Percentiles rank a stretch among this genome's conserved stretches.
These are phyloP conservation scores for Emydomyces testavorans DNA, from an alignment of 2,329 filamentous ascomycete genomes.

Conservation along the genomic window DNA sequence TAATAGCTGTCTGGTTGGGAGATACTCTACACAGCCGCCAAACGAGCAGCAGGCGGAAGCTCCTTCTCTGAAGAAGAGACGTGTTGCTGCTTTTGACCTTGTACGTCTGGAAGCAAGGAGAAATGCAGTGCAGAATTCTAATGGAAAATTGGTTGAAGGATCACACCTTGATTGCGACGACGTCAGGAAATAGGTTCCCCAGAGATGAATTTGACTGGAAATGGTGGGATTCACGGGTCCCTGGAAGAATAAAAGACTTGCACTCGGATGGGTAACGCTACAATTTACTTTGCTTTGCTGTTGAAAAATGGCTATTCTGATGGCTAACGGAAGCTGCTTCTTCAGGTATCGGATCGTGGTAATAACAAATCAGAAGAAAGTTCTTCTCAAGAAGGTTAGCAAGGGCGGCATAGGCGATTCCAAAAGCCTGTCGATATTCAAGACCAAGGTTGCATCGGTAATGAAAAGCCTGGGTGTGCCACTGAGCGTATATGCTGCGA, in stretches of 20 bases:
- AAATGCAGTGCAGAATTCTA: neutral
- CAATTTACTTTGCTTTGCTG: neutral
- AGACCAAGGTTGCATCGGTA: constrained; percentile 61
- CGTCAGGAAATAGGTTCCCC: constrained; percentile 69
- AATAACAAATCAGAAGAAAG: constrained; percentile 78
- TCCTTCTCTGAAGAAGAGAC: constrained; percentile 16
- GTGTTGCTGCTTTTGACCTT: constrained; percentile 39
- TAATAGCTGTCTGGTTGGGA: constrained; percentile 64
- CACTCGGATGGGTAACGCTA: constrained; percentile 53
- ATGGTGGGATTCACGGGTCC: constrained; percentile 75
- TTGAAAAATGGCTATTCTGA: neutral
- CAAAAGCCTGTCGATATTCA: constrained; percentile 66
- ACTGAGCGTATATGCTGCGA: constrained; percentile 73
- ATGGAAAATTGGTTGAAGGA: constrained; percentile 44
- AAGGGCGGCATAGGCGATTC: constrained; percentile 57
- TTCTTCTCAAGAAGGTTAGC: constrained; percentile 62
- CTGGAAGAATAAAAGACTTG: constrained; percentile 53
- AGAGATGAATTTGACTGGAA: constrained; percentile 71
- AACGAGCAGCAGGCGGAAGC: constrained; percentile 10
- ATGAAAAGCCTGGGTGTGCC: constrained; percentile 59
- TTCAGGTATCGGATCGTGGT: constrained; percentile 62
- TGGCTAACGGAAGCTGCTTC: neutral
- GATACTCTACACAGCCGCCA: constrained; percentile 43
- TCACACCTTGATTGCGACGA: constrained; percentile 70
- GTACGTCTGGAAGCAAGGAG: constrained; percentile 21